Conservation (phyloP, 805 yeast genomes). For the Saccharomyces eubayanus region DNA sequence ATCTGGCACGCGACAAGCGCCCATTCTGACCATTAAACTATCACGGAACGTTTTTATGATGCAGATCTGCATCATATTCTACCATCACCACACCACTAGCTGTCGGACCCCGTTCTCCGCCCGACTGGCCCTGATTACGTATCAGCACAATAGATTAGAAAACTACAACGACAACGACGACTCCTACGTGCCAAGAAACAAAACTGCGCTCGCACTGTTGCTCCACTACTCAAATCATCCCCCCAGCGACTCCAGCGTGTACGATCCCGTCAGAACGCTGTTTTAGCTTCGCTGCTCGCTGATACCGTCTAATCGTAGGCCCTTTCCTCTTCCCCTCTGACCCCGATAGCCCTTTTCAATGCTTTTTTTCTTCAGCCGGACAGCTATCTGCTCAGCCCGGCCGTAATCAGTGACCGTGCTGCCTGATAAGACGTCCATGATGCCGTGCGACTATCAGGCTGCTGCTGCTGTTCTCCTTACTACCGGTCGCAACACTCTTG, state of each 20-base stretch:
- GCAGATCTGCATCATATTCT: no score
- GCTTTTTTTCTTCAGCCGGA: not conserved
- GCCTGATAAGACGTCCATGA: not conserved
- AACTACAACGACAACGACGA: no score
- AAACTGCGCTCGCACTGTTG: no score
- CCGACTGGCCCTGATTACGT: no score
- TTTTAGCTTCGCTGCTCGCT: not conserved
- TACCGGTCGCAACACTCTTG: not conserved
- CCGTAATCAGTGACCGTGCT: not conserved
- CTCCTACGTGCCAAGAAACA: no score
- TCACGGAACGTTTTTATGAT: not conserved
- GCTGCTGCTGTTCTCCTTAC: not conserved
- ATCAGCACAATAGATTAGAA: no score
- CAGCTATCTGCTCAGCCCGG: not conserved
- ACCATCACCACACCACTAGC: no score
- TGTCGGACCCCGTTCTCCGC: no score
- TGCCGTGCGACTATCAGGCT: not conserved
- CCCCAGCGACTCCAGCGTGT: no score
- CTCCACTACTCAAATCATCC: no score
- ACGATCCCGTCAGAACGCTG: no score
- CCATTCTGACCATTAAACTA: not conserved
- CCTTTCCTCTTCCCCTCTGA: no score
- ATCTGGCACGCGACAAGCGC: constrained; percentile 16
- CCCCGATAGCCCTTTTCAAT: not conserved
- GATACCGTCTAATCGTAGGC: not conserved